Evolutionary conservation across 305 asterid species (phyloP).

Genomic region (Fraxinus xanthoxyloides): DNA sequence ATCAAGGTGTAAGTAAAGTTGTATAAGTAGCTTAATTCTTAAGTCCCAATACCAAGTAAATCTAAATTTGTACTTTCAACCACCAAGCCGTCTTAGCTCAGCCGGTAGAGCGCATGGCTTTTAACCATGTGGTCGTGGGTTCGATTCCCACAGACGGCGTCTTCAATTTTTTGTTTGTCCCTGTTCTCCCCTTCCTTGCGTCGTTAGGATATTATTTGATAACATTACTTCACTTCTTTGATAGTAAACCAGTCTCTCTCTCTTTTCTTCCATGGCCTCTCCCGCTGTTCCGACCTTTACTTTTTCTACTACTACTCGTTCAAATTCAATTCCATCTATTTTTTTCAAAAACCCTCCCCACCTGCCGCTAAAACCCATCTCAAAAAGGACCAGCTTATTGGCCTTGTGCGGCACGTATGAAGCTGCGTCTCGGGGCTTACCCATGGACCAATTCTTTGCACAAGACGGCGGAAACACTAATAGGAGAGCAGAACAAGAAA

Average conservation of each 20-base stretch:
- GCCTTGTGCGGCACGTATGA: slow-evolving; percentile 32
- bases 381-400: slow-evolving; percentile 16
- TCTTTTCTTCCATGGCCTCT: slow-evolving; percentile 34
- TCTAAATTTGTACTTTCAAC: no score
- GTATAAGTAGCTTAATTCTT: no score
- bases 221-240: background rate
- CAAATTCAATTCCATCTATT: slow-evolving; percentile 18
- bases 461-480: slow-evolving; percentile 22
- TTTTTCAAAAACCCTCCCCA: background rate
- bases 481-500: slow-evolving; percentile 20
- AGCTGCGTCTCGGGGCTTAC: slow-evolving; percentile 41
- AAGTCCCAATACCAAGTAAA: no score
- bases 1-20: no score
- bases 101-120: slow-evolving; percentile 45
- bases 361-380: slow-evolving; percentile 22
- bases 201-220: background rate
- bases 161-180: background rate
- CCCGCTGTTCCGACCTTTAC: slow-evolving; percentile 28
- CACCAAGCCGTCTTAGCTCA: slow-evolving; percentile 27
- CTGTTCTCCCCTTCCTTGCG: background rate
- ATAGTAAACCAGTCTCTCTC: background rate
- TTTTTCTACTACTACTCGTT: slow-evolving; percentile 20
- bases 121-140: slow-evolving; percentile 47
- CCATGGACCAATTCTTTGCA: slow-evolving; percentile 36
- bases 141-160: slow-evolving; percentile 5